Evolutionary conservation across 1,284 basidiomycete species (phyloP), one percentile per base, ranked within the genome.

Genomic region (Sporisorium graminicola): DNA sequence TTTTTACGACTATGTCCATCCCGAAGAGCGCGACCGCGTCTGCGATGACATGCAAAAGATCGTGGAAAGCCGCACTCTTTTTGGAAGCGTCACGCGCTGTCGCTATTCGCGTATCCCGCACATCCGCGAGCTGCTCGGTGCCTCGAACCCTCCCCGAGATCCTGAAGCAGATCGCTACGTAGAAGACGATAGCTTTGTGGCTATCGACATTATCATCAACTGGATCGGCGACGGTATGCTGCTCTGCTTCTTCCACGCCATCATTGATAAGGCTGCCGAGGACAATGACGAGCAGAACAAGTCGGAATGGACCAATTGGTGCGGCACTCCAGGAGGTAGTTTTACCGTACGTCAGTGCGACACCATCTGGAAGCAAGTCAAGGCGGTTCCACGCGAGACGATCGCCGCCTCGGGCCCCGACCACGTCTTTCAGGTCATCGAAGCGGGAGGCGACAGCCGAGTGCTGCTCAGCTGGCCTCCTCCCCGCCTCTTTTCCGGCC

Each of bases 191-290:
- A 88, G 94, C 82, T 98, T 94, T 86, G 91, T 95, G 88, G 91
- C 92, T 4, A 90, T 95, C 73, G 94, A 98, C 86, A 90, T 99
- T 78, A 94, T 96, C 78, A 92, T 97, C 83, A 98, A 95, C 86
- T 94, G 93, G 91, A 94, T 94, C 56, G 94, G 93, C 26, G 92
- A 95, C 62, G 93, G 92, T 42, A 89, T 98, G 80, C 91, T 96
- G 44, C 89, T 99, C 16, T 95, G 94, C 83, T 99, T 99, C 88
- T 92, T 98, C 76, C 95, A 99, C 82, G 93, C 94, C 31, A 91
- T 92, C 63, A 90, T 90, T 60, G 88, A 89, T 80, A 87, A 86
- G 66, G 86, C 87, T 47, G 90, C 91, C n/a, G 87, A 87, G 59
- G 94, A 97, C 88, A 94, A 94, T 82, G 92, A 96, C 85, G 90